A percentile compares a stretch with the other conserved stretches of the same genome.
These are phyloP conservation scores for Aspergillus udagawae DNA, from an alignment of 2,329 filamentous ascomycete species.

Conservation along the genomic window DNA sequence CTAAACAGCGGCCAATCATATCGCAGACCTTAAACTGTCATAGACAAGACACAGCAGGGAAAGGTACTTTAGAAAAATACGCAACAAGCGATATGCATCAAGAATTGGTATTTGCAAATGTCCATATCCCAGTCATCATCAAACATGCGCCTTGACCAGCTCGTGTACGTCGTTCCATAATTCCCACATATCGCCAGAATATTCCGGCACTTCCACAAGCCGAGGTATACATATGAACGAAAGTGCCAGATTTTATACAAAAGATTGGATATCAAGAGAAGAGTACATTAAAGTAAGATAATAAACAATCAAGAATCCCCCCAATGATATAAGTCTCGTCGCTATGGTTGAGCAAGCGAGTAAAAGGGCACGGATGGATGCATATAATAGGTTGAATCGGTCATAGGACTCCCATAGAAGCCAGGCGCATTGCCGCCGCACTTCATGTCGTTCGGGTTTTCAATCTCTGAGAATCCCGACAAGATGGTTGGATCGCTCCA, in stretches of 20 bases:
- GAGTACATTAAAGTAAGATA: background rate
- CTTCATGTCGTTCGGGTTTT: conserved; percentile 22
- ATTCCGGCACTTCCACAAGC: background rate
- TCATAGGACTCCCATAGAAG: conserved; percentile 19
- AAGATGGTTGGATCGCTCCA: conserved; percentile 35
- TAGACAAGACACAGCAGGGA: background rate
- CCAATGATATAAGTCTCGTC: background rate
- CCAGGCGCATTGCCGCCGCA: conserved; percentile 16
- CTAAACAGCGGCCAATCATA: background rate
- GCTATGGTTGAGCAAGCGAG: background rate
- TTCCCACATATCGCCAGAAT: background rate
- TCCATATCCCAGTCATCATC: background rate
- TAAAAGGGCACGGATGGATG: conserved; percentile 25
- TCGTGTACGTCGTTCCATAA: background rate
- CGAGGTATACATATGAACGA: background rate
- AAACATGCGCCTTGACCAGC: background rate
- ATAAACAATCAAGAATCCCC: background rate
- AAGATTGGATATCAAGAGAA: background rate
- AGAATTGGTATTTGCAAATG: background rate
- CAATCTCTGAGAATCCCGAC: conserved; percentile 25
- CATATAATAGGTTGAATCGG: conserved; percentile 22
- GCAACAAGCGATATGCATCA: background rate
- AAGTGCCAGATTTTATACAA: background rate
- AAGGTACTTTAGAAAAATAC: too few relatives aligned
- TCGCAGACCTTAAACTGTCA: background rate